A percentile compares a stretch with the other conserved stretches of the same genome.
phyloP scores from a whole-genome alignment of 2,329 filamentous ascomycete genomes.

The Dactylella cylindrospora region DNA sequence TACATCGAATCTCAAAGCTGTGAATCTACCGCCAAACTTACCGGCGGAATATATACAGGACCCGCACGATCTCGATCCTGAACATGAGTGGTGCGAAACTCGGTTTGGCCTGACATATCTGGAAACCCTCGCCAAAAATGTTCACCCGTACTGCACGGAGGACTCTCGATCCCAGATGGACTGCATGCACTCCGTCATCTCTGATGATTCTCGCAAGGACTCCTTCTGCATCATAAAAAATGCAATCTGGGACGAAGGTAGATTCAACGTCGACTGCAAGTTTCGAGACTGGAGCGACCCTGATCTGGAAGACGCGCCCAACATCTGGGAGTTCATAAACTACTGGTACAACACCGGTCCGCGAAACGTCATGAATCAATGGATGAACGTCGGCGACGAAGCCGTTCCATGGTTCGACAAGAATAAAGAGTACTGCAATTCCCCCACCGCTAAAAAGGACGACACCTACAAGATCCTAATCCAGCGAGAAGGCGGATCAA shows the following conservation, averaged over 20 bases:
- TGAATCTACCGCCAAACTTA: too few relatives aligned
- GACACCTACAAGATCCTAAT: conserved; percentile 49
- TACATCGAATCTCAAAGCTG: too few relatives aligned
- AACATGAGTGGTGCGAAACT: conserved; percentile 36
- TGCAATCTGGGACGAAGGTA: conserved; percentile 43
- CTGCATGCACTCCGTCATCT: conserved; percentile 49
- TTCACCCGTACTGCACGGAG: conserved; percentile 47
- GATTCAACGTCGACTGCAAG: conserved; percentile 47
- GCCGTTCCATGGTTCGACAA: conserved; percentile 4
- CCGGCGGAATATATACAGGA: conserved; percentile 15
- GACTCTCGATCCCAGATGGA: conserved; percentile 46
- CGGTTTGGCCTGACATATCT: conserved; percentile 46
- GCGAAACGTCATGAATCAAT: conserved; percentile 45
- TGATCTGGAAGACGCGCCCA: conserved; percentile 24
- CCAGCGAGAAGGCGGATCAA: conserved; percentile 51
- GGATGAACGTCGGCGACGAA: conserved; percentile 28
- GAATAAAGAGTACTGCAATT: conserved; percentile 13
- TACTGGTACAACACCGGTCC: conserved; percentile 52
- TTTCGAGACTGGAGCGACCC: conserved; percentile 16
- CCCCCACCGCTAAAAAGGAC: conserved; percentile 13
- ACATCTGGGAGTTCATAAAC: conserved; percentile 36
- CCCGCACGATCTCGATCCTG: conserved; percentile 1
- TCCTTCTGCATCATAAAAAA: conserved; percentile 48
- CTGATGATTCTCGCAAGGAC: conserved; percentile 44
- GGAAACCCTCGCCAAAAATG: conserved; percentile 46